Base-by-base conservation (phyloP, 1,284 basidiomycete genomes). In the Moniliella sp. region DNA sequence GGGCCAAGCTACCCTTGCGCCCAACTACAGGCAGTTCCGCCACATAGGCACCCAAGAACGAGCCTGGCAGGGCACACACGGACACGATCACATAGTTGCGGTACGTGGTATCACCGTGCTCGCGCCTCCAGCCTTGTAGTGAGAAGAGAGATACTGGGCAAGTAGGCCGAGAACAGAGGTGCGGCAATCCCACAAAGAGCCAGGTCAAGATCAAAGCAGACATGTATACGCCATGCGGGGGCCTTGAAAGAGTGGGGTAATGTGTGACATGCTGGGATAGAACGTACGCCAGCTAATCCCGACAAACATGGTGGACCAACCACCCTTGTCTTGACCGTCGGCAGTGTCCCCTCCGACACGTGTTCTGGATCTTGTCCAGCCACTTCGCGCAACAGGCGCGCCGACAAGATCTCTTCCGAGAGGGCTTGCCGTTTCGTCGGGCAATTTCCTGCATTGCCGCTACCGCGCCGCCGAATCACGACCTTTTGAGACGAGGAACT, bases 71-170 rank as follows among this genome's bases (percentile, higher is more conserved):
- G 40, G 52, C 55, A 37, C 54, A 57, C 18, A 52, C 41, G 4
- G 55, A 57, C 19, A 59, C 48, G 37, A 54, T 54, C 31, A 48
- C 47, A 28, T 59, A 59, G 37, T 59, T 47, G 14, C 48, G 40
- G 43, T 57, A 59, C 8, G 48, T 50, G 45, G 10, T 34, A 47
- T 50, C 13, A 59, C 40, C 21, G 50, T 39, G 16, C 33, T 26
- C 1, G 50, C 48, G 32, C 50, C 56, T 21, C 42, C 44, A 3
- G 52, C 55, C 19, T 42, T 40, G 33, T 32, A 36, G 18, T 40
- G 48, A 18, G 38, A 36, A 31, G 52, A 59, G n/a, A n/a, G n/a
- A n/a, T n/a, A n/a, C n/a, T n/a, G n/a, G n/a, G n/a, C n/a, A n/a
- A n/a, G n/a, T n/a, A n/a, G n/a, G n/a, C n/a, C n/a, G n/a, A n/a